phyloP scores from a whole-genome alignment of 2,329 filamentous ascomycete species.

The Thermoascus crustaceus region DNA sequence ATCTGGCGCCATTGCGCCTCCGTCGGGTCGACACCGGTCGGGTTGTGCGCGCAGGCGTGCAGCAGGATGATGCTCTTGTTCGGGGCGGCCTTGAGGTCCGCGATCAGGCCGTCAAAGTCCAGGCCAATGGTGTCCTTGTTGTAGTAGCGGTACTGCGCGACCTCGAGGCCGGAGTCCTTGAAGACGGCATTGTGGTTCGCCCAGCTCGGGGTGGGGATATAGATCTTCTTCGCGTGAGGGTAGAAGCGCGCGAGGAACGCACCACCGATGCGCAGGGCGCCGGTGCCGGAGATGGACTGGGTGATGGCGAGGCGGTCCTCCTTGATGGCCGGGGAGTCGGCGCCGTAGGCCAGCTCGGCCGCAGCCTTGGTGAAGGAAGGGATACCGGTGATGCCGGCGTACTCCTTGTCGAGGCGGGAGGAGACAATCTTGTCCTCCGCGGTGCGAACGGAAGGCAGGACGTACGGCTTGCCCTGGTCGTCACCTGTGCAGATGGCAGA shows the following conservation, averaged over 20 bases:
- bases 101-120: constrained; percentile 89
- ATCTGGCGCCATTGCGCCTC: constrained; percentile 89
- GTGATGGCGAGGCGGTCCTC: constrained; percentile 78
- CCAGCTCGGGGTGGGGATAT: constrained; percentile 94
- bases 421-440: constrained; percentile 82
- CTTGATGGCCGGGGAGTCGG: constrained; percentile 65
- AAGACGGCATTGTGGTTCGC: constrained; percentile 98
- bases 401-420: constrained; percentile 84
- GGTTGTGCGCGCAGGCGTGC: constrained; percentile 97
- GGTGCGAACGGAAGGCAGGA: constrained; percentile 82
- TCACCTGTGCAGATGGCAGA: constrained; percentile 44
- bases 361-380: constrained; percentile 90
- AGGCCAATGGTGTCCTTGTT: constrained; percentile 97
- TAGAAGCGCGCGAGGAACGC: constrained; percentile 90
- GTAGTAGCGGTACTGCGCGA: constrained; percentile 97
- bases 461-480: constrained; percentile 95
- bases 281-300: constrained; percentile 96
- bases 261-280: constrained; percentile 87
- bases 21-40: constrained; percentile 90
- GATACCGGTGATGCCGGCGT: constrained; percentile 93
- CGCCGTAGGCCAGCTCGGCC: constrained; percentile 81
- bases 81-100: constrained; percentile 82
- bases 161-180: constrained; percentile 80
- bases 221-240: constrained; percentile 87
- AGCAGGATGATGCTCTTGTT: constrained; percentile 83